A percentile compares a stretch with the other conserved stretches of the same genome.
Conservation (phyloP, 768 basidiomycete genomes). For the Porphyrellus cyaneotinctus region DNA sequence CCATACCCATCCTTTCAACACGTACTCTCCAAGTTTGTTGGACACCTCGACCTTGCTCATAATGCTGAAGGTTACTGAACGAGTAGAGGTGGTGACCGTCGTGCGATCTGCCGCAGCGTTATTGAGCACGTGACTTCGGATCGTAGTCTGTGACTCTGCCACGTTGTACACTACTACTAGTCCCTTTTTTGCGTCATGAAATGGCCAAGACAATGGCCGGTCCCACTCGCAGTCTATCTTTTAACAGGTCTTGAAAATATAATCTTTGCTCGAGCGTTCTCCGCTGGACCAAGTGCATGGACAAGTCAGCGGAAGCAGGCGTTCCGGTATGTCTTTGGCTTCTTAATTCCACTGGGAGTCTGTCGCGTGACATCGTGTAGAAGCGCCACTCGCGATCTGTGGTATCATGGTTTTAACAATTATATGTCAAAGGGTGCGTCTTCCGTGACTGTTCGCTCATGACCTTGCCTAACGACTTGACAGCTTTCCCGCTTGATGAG, state of each 20-base stretch:
- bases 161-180: conserved; percentile 16
- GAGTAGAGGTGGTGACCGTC: background rate
- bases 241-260: conserved; percentile 35
- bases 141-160: conserved; percentile 10
- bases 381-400: conserved; percentile 69
- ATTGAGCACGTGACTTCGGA: conserved; percentile 19
- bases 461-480: conserved; percentile 19
- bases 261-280: conserved; percentile 11
- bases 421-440: conserved; percentile 80
- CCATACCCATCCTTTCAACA: conserved; percentile 74
- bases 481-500: conserved; percentile 87
- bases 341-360: background rate
- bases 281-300: conserved; percentile 42
- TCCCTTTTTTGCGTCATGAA: conserved; percentile 27
- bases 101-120: background rate
- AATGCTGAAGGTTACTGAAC: background rate
- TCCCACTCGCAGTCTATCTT: conserved; percentile 41
- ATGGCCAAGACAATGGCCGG: conserved; percentile 50
- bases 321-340: conserved; percentile 43
- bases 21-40: conserved; percentile 59
- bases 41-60: conserved; percentile 60
- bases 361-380: conserved; percentile 34
- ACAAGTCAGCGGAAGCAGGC: conserved; percentile 52
- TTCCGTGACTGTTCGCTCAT: background rate
- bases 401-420: conserved; percentile 86